Conservation (phyloP, 1,284 basidiomycete species). For the Dichomitus squalens region DNA sequence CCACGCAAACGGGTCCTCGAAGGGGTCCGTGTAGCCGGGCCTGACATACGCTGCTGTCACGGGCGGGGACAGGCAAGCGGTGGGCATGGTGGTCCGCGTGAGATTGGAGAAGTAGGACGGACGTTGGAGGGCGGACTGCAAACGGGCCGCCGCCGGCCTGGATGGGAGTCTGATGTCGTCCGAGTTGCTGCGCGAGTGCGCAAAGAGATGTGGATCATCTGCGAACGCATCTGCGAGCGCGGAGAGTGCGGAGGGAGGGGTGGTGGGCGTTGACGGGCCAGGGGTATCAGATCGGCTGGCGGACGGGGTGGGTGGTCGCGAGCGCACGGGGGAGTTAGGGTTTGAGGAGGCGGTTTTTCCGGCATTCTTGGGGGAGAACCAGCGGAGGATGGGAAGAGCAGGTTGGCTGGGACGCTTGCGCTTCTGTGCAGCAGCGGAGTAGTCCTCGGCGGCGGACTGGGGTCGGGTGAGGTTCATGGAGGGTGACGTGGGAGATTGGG, state of each 20-base stretch:
- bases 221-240: conserved; percentile 43
- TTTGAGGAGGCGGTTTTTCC: conserved; percentile 27
- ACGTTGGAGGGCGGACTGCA: conserved; percentile 45
- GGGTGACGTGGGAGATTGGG: conserved; percentile 10
- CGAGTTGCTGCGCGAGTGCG: conserved; percentile 20
- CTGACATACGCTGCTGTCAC: conserved; percentile 15
- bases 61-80: conserved; percentile 51
- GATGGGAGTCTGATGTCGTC: conserved; percentile 31
- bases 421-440: conserved; percentile 12
- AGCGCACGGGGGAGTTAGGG: conserved; percentile 24
- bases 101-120: conserved; percentile 60
- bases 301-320: conserved; percentile 31
- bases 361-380: conserved; percentile 40
- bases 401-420: conserved; percentile 17
- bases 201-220: conserved; percentile 38
- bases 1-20: conserved; percentile 30
- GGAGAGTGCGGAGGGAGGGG: conserved; percentile 32
- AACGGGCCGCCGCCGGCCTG: conserved; percentile 48
- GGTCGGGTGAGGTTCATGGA: conserved; percentile 18
- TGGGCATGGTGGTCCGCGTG: conserved; percentile 65
- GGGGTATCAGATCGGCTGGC: conserved; percentile 24
- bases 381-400: conserved; percentile 48
- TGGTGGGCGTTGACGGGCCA: conserved; percentile 23
- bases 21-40: conserved; percentile 33
- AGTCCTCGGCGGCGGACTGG: conserved; percentile 5